phyloP scores from a whole-genome alignment of 1,284 basidiomycete species.

The Grifola frondosa region DNA sequence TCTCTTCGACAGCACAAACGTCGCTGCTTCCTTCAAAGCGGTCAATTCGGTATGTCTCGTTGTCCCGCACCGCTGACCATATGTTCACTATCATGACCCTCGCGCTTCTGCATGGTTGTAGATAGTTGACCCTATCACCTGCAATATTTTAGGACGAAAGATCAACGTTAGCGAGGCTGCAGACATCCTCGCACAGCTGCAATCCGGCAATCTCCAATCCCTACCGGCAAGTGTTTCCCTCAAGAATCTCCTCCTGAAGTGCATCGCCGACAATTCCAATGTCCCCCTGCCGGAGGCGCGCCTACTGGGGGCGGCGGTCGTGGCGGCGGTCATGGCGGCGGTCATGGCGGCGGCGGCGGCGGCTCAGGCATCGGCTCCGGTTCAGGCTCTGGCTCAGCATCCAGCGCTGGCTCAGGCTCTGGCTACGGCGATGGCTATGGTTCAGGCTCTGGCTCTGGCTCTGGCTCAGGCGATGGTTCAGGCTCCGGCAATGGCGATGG shows the following conservation, averaged over 20 bases:
- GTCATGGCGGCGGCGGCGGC: background rate
- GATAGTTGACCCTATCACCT: background rate
- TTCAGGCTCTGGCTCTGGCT: background rate
- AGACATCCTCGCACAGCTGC: background rate
- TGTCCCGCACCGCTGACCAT: too few species aligned
- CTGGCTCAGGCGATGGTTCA: slow-evolving; percentile 1
- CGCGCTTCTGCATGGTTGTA: too few species aligned
- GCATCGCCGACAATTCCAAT: background rate
- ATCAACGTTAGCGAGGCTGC: background rate
- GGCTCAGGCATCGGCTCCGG: background rate
- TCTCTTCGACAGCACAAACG: too few species aligned
- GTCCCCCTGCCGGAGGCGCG: background rate
- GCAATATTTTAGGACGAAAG: background rate
- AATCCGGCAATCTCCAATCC: background rate
- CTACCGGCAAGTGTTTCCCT: background rate
- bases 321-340: background rate
- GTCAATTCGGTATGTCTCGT: background rate
- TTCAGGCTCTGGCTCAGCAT: background rate
- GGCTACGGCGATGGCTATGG: background rate
- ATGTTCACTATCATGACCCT: background rate
- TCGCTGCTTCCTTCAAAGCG: background rate
- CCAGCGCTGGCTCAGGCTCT: background rate
- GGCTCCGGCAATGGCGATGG: background rate
- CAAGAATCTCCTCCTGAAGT: background rate
- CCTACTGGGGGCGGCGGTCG: background rate